These are phyloP conservation scores for Solanum chacoense DNA, from an alignment of 305 asterid genomes.

Conservation along the genomic window DNA sequence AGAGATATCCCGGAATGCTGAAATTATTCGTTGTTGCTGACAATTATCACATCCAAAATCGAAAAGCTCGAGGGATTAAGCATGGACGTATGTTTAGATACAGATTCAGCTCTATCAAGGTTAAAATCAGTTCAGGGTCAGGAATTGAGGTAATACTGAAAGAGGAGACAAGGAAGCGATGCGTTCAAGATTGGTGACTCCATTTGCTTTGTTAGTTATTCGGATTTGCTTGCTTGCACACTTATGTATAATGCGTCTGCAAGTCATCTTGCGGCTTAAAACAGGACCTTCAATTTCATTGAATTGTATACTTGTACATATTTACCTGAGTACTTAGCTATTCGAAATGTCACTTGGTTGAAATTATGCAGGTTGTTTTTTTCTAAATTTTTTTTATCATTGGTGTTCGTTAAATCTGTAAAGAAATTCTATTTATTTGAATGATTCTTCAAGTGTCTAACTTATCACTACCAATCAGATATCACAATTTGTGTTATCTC, in stretches of 20 bases:
- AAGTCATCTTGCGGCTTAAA: background rate
- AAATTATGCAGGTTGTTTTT: background rate
- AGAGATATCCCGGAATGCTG: background rate
- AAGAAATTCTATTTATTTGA: background rate
- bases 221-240: background rate
- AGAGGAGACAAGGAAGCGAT: background rate
- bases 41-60: background rate
- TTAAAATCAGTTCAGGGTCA: background rate
- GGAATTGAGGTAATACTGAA: background rate
- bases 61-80: background rate
- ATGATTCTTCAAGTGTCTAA: background rate
- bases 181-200: background rate
- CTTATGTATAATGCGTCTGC: background rate
- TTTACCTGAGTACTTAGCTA: background rate
- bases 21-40: background rate
- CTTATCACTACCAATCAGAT: background rate
- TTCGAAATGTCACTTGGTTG: background rate
- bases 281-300: background rate
- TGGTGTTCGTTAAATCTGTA: background rate
- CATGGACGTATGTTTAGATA: background rate
- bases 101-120: background rate
- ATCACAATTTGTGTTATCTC: background rate
- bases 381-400: background rate
- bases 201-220: background rate
- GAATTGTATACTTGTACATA: slow-evolving; percentile 1